Base-by-base conservation (phyloP, 768 basidiomycete species). In the Kwoniella sp. region DNA sequence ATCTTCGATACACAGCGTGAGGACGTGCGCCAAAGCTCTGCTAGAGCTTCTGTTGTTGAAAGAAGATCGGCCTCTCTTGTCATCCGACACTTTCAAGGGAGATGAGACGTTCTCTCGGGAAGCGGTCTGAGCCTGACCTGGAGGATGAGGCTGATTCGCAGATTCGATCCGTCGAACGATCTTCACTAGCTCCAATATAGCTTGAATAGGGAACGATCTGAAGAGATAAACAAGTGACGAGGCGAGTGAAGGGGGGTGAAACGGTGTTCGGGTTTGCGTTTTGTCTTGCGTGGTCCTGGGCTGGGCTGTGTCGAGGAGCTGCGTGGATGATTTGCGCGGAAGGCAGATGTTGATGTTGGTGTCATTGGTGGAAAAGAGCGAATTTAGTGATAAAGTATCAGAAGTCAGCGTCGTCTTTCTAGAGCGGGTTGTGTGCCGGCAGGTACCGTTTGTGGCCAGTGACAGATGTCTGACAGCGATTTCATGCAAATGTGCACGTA, bases 181-280 rank as follows among this genome's bases (percentile, higher is more conserved):
- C 26, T 13, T 28, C 4, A 20, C 51, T 28, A 63, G 50, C 28
- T 17, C 25, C 17, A 25, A 29, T 34, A 68, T 37, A 26, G 28
- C 15, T 1, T 11, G 28, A 30, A 45, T 25, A 9, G 72, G 28
- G 45, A 67, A 53, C 7, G 48, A 25, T 1, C 63, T 66, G 25
- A 68, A 30, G n/a, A 65, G 55, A 30, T 53, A 28, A 1, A 67
- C 13, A 0, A 69, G 60, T 12, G 66, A 58, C 2, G 63, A 38
- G 20, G 61, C 52, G 28, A 73, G 64, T 17, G 72, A 65, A 0
- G 53, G 41, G 5, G 68, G 66, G 37, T 73, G 68, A 58, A 73
- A 66, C 4, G 61, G 58, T 17, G 41, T 7, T 45, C 20, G 41
- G 11, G 41, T 11, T 45, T 45, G 41, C 4, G 41, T 17, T 17